Percentiles rank a stretch among this genome's conserved stretches.
phyloP scores from a whole-genome alignment of 2,329 filamentous ascomycete species.

The Nothophaeocryptopus gaeumannii region DNA sequence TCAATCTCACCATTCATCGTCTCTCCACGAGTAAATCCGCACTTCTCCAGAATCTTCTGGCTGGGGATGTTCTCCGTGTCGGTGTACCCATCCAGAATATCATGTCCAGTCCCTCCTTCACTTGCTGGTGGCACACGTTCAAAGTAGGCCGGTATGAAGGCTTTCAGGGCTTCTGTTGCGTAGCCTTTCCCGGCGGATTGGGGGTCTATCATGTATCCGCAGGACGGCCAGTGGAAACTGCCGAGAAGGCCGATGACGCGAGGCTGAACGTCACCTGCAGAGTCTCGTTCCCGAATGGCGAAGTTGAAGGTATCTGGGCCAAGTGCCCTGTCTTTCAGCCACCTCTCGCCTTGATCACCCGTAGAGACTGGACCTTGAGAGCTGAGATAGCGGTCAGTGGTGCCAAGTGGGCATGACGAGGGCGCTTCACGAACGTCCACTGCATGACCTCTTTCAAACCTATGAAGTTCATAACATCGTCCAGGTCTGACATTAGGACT shows the following conservation, averaged over 20 bases:
- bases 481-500: slow-evolving; percentile 20
- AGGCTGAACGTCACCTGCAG: slow-evolving; percentile 57
- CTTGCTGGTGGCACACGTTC: slow-evolving; percentile 34
- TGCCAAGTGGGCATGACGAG: slow-evolving; percentile 42
- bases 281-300: slow-evolving; percentile 49
- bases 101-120: slow-evolving; percentile 29
- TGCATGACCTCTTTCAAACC: slow-evolving; percentile 61
- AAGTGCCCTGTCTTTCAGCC: slow-evolving; percentile 40
- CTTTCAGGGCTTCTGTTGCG: slow-evolving; percentile 45
- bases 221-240: slow-evolving; percentile 40
- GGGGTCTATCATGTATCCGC: slow-evolving; percentile 45
- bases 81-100: slow-evolving; percentile 47
- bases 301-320: slow-evolving; percentile 54
- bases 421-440: slow-evolving; percentile 47
- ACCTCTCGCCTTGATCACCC: slow-evolving; percentile 28
- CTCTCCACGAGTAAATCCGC: slow-evolving; percentile 48
- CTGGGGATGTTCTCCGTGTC: slow-evolving; percentile 53
- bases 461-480: slow-evolving; percentile 47
- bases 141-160: slow-evolving; percentile 42
- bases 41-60: slow-evolving; percentile 56
- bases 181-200: slow-evolving; percentile 39
- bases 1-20: slow-evolving; percentile 42
- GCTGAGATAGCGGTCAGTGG: slow-evolving; percentile 42
- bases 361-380: slow-evolving; percentile 19
- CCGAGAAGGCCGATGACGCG: slow-evolving; percentile 47